Base-by-base conservation (phyloP, 495 filamentous ascomycete species). In the Hypoxylon fragiforme region DNA sequence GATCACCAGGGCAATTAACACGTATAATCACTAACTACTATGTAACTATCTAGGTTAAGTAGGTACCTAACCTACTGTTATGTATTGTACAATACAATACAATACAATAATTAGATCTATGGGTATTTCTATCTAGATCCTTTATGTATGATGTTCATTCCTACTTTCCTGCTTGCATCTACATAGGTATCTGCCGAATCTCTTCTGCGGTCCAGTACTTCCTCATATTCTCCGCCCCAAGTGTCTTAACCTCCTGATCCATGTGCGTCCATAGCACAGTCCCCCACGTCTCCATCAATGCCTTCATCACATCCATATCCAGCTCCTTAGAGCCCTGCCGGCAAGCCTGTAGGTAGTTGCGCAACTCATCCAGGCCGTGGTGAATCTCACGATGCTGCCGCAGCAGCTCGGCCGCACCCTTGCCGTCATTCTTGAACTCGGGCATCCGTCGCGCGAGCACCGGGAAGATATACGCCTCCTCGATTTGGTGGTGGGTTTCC, bases 171-270 rank as follows among this genome's bases (percentile, higher is more conserved):
- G 6, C 15, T 5, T 28, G 7, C 14, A 2, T 47, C 66, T 64
- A 91, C 70, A 91, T 88, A 1, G 85, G 86, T 68, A 96, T 77
- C 32, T 72, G 60, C 64, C 71, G 76, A 72, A 97, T 86, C 75
- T 96, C 92, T 47, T 87, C 81, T 32, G 83, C 20, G 0, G 76
- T 85, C 89, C 90, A 97, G 69, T 86, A 90, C 62, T 79, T 82
- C 62, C 90, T 77, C 92, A 97, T 95, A 67, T 91, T 92, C 64
- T 94, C 89, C 36, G 90, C 87, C 3, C 81, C 78, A 2, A 92
- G 67, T 21, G 83, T 79, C 59, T 74, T 56, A 3, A 91, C 87
- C 73, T 91, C 89, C 50, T 90, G 78, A 54, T 88, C 84, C 44
- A 92, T 67, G 75, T 92, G 89, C 40, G 61, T 71, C 82, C 87